Evolutionary conservation across 176 grass and related monocot species (phyloP), one percentile per base, ranked within the genome.

Genomic region (Poa annua): DNA sequence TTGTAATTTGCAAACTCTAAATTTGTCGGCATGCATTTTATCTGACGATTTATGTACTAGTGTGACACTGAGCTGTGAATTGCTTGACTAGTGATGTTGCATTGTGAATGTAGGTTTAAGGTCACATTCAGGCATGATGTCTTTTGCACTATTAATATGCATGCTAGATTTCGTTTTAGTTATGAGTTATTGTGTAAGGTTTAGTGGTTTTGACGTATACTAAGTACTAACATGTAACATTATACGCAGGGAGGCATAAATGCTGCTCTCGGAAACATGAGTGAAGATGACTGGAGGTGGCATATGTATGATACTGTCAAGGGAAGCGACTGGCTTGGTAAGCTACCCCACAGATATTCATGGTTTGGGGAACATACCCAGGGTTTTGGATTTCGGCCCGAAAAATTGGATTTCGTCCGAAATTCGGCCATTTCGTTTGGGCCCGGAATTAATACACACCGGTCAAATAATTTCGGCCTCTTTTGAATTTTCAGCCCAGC

Each of bases 231-330:
- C 75, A 59, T 77, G 75, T 21, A 25, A 77, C 6, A 44, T 44
- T 61, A 55, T 70, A 74, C 17, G 45, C 38, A 71, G 67, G 67
- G 92, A 76, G 96, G 96, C 80, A 98, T 98, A 83, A 98, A 98
- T 86, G 96, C 96, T 76, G 92, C 96, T 61, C 88, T 98, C 41
- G 96, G 96, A 88, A 98, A 98, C 88, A 98, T 98, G 96, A 71
- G 15, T 15, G 96, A 98, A 88, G 96, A 98, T 91, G 96, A 98
- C 78, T 98, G 96, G 96, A 95, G 96, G 83, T 98, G 96, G 96
- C 96, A 98, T 89, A 98, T 98, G 92, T 98, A 98, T 92, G 96
- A 98, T 67, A 98, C 96, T 16, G 96, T 98, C 55, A 98, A 98
- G 77, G 96, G 96, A 81, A 98, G 96, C 14, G 96, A 98, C 69